phyloP scores from a whole-genome alignment of 805 yeast genomes.

The Sugiyamaella smithiae region DNA sequence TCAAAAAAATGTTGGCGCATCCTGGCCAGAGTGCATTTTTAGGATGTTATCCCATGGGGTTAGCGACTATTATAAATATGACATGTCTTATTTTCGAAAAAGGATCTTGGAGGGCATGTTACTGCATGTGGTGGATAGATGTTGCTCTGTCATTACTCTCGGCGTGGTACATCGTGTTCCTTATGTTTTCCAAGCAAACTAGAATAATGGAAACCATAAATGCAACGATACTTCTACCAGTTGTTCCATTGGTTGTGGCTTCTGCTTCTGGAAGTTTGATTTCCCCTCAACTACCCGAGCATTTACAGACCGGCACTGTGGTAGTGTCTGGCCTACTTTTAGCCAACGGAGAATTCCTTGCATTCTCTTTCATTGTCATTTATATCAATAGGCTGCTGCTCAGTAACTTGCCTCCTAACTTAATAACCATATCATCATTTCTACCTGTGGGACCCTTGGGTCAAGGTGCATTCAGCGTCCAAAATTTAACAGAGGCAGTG shows the following conservation, averaged over 20 bases:
- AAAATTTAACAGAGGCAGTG: constrained; percentile 50
- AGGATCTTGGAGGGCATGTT: constrained; percentile 48
- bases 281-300: constrained; percentile 41
- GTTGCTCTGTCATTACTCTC: constrained; percentile 52
- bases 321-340: constrained; percentile 57
- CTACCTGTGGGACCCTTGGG: constrained; percentile 83
- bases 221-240: constrained; percentile 63
- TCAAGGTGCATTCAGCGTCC: constrained; percentile 72
- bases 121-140: constrained; percentile 74
- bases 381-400: constrained; percentile 58
- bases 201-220: constrained; percentile 41
- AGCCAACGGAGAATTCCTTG: constrained; percentile 64
- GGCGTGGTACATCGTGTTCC: constrained; percentile 59
- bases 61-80: constrained; percentile 60
- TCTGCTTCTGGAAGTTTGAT: constrained; percentile 67
- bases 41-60: constrained; percentile 83
- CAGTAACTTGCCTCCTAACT: constrained; percentile 55
- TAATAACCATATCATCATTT: constrained; percentile 58
- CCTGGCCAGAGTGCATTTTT: constrained; percentile 56
- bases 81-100: constrained; percentile 45
- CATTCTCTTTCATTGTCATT: constrained; percentile 53
- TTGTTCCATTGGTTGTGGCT: constrained; percentile 77
- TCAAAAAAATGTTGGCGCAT: constrained; percentile 36
- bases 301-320: constrained; percentile 52
- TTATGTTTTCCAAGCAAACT: constrained; percentile 43